These are phyloP conservation scores for Pneumocystis wakefieldiae DNA, from an alignment of 1,139 yeast species.

Conservation along the genomic window DNA sequence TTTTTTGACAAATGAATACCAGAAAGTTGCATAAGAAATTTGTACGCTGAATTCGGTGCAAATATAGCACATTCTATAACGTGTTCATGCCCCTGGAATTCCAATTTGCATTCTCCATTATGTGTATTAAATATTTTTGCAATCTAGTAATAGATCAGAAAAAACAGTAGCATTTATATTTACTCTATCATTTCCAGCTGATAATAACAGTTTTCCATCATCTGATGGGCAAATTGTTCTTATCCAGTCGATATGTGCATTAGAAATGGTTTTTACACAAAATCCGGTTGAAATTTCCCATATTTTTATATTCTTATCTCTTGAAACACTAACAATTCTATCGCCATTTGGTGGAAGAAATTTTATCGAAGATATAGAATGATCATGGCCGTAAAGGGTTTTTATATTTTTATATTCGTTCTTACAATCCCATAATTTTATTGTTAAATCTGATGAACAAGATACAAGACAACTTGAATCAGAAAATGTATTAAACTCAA, in stretches of 20 bases:
- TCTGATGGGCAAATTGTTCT: constrained; percentile 42
- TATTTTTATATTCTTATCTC: constrained; percentile 56
- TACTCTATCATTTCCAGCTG: constrained; percentile 1
- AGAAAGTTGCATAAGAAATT: constrained; percentile 34
- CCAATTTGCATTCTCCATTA: constrained; percentile 53
- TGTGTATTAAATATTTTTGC: constrained; percentile 49
- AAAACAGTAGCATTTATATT: not conserved
- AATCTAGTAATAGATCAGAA: constrained; percentile 21
- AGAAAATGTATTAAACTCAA: constrained; percentile 32
- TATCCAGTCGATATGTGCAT: constrained; percentile 86
- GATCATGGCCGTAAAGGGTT: constrained; percentile 79
- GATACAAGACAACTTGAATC: constrained; percentile 29
- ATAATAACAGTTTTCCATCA: constrained; percentile 39
- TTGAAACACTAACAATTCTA: constrained; percentile 52
- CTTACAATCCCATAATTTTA: constrained; percentile 55
- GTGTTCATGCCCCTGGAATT: constrained; percentile 56
- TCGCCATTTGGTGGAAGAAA: constrained; percentile 34
- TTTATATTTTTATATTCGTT: constrained; percentile 40
- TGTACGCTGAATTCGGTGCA: constrained; percentile 41
- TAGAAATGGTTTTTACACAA: constrained; percentile 42
- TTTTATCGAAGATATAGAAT: constrained; percentile 54
- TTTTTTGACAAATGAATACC: constrained; percentile 5
- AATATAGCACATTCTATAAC: constrained; percentile 65
- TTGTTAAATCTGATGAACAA: constrained; percentile 59
- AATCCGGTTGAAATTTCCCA: constrained; percentile 70